phyloP scores from a whole-genome alignment of 495 filamentous ascomycete genomes.

The Podospora sp. region DNA sequence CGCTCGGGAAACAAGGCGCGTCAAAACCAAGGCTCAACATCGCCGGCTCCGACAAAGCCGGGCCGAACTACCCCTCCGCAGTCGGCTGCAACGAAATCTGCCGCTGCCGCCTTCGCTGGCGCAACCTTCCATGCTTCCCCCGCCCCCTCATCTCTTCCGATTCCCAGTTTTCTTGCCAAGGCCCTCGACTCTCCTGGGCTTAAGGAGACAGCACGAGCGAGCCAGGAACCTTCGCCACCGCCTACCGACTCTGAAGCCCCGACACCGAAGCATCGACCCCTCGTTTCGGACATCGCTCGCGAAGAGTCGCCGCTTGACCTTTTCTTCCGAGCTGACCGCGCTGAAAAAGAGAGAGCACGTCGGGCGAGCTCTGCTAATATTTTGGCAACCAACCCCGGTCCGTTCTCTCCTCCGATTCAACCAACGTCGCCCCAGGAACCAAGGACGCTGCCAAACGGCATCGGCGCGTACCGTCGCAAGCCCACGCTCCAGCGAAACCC shows the following conservation, averaged over 20 bases:
- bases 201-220: conserved; percentile 36
- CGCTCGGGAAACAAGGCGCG: conserved; percentile 38
- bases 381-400: conserved; percentile 29
- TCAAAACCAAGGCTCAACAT: conserved; percentile 36
- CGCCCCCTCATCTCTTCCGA: conserved; percentile 87
- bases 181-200: conserved; percentile 61
- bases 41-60: conserved; percentile 39
- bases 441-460: conserved; percentile 36
- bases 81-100: conserved; percentile 36
- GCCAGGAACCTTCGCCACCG: conserved; percentile 42
- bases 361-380: conserved; percentile 49
- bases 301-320: conserved; percentile 81
- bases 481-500: conserved; percentile 39
- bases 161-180: conserved; percentile 89
- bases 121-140: conserved; percentile 96
- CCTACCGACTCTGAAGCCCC: conserved; percentile 47
- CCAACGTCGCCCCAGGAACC: conserved; percentile 40
- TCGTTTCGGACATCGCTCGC: conserved; percentile 32
- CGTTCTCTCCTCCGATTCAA: conserved; percentile 41
- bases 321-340: conserved; percentile 83
- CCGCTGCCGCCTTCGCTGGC: conserved; percentile 77
- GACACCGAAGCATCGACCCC: conserved; percentile 40
- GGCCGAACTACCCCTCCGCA: conserved; percentile 48
- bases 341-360: conserved; percentile 66
- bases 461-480: conserved; percentile 31